Base-by-base conservation (phyloP, 441 rosid genomes). In the Eruca vesicaria region DNA sequence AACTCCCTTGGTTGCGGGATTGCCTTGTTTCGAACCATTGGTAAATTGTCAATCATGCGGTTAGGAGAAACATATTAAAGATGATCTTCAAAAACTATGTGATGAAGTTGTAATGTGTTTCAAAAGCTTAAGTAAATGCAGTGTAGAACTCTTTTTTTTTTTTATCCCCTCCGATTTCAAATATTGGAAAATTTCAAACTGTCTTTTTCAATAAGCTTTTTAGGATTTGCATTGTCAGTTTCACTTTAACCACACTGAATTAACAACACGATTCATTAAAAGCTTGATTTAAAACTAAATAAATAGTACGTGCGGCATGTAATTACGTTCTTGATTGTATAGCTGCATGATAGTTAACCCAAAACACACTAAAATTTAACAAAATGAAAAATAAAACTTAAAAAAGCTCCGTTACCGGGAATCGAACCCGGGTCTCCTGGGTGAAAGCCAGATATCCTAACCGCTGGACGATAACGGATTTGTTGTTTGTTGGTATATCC, bases 371-470 rank as follows among this genome's bases (percentile, higher is more conserved):
- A 50, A 50, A 48, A n/a, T 15, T 43, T 45, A 6, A 15, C 20
- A 45, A 15, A 48, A 16, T 15, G 20, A 45, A 50, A 29, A 50
- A 18, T 2, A 9, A 19, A 18, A 50, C 11, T n/a, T n/a, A 14
- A 63, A 72, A 71, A 78, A 53, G 4, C 73, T 83, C 88, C 89
- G 73, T 60, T 86, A 87, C 91, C 89, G 86, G 90, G 91, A 82
- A 86, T 85, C 86, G 88, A 89, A 89, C 90, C 89, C 88, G 86
- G 90, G 88, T 89, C 88, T 80, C 89, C 89, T 88, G 89, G 90
- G 92, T 84, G 95, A 86, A 88, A 88, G 88, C 89, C 88, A 84
- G 86, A 82, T 74, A 89, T 89, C 92, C 89, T 89, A 84, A 82
- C 89, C 89, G 84, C 90, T 86, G 90, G 90, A 86, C 92, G 88